Base-by-base conservation (phyloP, 331 rosid genomes). In the Rhamnella rubrinervis region DNA sequence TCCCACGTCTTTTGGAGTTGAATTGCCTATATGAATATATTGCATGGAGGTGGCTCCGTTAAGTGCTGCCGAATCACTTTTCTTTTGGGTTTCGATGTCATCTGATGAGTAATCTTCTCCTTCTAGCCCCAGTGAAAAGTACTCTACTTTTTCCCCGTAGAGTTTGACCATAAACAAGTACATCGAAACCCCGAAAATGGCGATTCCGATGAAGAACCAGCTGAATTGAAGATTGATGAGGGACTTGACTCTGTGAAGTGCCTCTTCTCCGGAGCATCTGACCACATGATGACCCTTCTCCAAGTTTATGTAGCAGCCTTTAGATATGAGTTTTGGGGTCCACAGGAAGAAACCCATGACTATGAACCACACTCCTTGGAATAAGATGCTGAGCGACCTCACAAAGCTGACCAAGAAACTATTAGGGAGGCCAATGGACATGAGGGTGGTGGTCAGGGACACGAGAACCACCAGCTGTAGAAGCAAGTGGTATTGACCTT, bases 401-500 rank as follows among this genome's bases (percentile, higher is more conserved):
- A 85, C 82, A 70, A 89, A 92, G 61, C 89, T 70, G 11, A 89
- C 82, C 86, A 85, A 9, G 79, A 92, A 89, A 38, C 91, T 89
- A 59, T 61, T 59, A 0, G 93, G 91, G 0, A 69, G 21, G 6
- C 84, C 88, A 66, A 90, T 86, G 74, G 93, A 96, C 71, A 86
- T 50, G 0, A 92, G 81, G 39, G 96, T 73, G 0, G 91, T 84
- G 21, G 25, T 46, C 2, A 92, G 38, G 19, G 86, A 92, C 41
- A 86, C 56, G 4, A 50, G 1, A 25, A 92, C 71, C 14, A 92
- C 15, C 21, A 88, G 51, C 71, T 92, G 96, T 7, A 90, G 75
- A 62, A 92, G 78, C 51, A 85, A 53, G 74, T 93, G 97, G 83
- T 85, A 93, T 70, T 82, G 96, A 19, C 97, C 98, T 71, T 93